These are phyloP conservation scores for Jatropha podagrica DNA, from an alignment of 441 rosid genomes.

Conservation along the genomic window DNA sequence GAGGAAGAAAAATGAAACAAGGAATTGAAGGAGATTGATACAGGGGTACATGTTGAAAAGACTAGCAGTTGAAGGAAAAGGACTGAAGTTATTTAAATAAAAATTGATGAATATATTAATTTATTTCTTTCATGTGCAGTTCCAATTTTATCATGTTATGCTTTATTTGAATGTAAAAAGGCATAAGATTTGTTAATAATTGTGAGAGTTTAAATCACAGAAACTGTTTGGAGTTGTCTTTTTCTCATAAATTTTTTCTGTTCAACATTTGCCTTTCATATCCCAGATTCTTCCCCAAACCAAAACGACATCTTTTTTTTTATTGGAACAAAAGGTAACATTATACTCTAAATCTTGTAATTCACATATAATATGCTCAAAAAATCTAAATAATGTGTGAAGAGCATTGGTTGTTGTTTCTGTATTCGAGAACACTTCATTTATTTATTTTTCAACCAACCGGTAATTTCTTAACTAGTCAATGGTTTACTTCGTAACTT, in stretches of 20 bases:
- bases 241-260: slow-evolving; percentile 6
- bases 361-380: no score
- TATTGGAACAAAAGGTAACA: background rate
- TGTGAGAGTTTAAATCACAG: slow-evolving; percentile 8
- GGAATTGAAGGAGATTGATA: background rate
- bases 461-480: background rate
- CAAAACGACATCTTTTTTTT: background rate
- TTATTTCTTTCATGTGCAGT: background rate
- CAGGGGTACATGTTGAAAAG: background rate
- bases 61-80: background rate
- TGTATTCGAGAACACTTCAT: background rate
- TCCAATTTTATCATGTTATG: slow-evolving; percentile 4
- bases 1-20: background rate
- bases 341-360: background rate
- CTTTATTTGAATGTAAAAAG: slow-evolving; percentile 5
- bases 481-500: background rate
- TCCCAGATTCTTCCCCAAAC: background rate
- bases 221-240: slow-evolving; percentile 12
- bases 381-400: no score
- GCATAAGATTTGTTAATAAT: slow-evolving; percentile 11
- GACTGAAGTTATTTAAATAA: background rate
- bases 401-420: background rate
- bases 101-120: background rate
- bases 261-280: slow-evolving; percentile 4
- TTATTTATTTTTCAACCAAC: background rate